These are phyloP conservation scores for Fusarium multiceps DNA, from an alignment of 2,329 filamentous ascomycete species.

Conservation along the genomic window DNA sequence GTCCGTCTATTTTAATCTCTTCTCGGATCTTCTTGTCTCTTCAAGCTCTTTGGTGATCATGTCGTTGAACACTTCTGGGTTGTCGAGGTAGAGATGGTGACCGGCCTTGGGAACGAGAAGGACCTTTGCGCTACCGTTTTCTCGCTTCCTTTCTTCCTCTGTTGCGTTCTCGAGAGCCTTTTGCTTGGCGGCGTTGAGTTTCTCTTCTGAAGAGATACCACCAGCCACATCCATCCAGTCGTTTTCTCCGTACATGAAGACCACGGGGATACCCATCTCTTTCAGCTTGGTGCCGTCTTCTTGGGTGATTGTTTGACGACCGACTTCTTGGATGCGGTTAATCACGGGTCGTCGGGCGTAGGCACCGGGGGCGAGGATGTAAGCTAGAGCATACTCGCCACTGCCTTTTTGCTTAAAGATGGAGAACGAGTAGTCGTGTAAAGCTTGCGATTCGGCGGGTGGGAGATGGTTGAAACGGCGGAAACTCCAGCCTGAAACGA, in stretches of 20 bases:
- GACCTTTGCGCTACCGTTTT: constrained; percentile 86
- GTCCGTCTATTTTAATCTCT: constrained; percentile 40
- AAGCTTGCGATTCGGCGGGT: constrained; percentile 78
- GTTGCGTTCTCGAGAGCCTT: constrained; percentile 71
- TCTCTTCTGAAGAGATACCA: constrained; percentile 82
- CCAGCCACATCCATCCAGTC: constrained; percentile 99
- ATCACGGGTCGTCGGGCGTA: constrained; percentile 91
- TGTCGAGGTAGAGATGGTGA: constrained; percentile 70
- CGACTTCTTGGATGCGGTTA: constrained; percentile 85
- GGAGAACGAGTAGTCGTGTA: constrained; percentile 94
- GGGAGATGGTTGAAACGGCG: constrained; percentile 92
- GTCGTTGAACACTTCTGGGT: constrained; percentile 67
- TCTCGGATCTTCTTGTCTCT: constrained; percentile 55
- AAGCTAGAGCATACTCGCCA: constrained; percentile 92
- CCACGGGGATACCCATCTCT: constrained; percentile 79
- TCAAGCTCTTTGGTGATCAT: constrained; percentile 65
- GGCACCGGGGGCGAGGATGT: constrained; percentile 92
- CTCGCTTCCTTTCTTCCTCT: constrained; percentile 73
- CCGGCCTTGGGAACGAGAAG: constrained; percentile 74
- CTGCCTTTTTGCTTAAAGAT: constrained; percentile 93
- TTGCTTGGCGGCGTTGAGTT: constrained; percentile 75
- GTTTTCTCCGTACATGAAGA: constrained; percentile 96
- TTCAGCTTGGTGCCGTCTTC: constrained; percentile 45
- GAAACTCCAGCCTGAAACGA: constrained; percentile 95
- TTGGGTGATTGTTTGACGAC: constrained; percentile 70